These are phyloP conservation scores for Zymoseptoria brevis DNA, from an alignment of 2,329 filamentous ascomycete species.

Conservation along the genomic window DNA sequence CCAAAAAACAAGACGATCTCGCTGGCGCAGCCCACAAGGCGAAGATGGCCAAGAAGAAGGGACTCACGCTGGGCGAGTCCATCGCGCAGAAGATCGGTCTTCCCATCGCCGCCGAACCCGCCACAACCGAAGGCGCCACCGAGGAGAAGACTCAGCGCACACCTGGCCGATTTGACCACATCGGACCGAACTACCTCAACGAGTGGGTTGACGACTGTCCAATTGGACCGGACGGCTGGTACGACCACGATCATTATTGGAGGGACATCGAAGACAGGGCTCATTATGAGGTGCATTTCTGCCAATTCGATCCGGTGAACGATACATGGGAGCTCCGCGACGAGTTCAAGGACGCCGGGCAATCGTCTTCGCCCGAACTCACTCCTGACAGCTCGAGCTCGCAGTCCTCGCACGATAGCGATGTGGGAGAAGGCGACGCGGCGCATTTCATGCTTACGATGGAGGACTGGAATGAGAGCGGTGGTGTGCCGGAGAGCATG, in stretches of 20 bases:
- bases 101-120: background rate
- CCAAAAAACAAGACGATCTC: constrained; percentile 15
- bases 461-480: constrained; percentile 13
- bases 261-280: background rate
- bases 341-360: constrained; percentile 1
- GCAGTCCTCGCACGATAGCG: constrained; percentile 34
- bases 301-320: constrained; percentile 5
- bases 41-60: constrained; percentile 12
- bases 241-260: background rate
- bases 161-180: constrained; percentile 1
- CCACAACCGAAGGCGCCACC: constrained; percentile 1
- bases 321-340: constrained; percentile 14
- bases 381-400: constrained; percentile 20
- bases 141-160: constrained; percentile 2
- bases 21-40: constrained; percentile 12
- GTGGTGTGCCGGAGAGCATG: constrained; percentile 12
- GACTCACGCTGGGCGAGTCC: constrained; percentile 25
- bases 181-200: background rate
- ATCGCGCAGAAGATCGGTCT: constrained; percentile 24
- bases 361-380: constrained; percentile 20
- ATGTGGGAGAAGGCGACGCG: constrained; percentile 31
- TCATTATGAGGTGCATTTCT: background rate
- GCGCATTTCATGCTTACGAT: constrained; percentile 14
- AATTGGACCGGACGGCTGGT: background rate
- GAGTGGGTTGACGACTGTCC: background rate